A percentile compares a stretch with the other conserved stretches of the same genome.
These are phyloP conservation scores for Dioscorea alata DNA, from an alignment of 106 monocot genomes.

Conservation along the genomic window DNA sequence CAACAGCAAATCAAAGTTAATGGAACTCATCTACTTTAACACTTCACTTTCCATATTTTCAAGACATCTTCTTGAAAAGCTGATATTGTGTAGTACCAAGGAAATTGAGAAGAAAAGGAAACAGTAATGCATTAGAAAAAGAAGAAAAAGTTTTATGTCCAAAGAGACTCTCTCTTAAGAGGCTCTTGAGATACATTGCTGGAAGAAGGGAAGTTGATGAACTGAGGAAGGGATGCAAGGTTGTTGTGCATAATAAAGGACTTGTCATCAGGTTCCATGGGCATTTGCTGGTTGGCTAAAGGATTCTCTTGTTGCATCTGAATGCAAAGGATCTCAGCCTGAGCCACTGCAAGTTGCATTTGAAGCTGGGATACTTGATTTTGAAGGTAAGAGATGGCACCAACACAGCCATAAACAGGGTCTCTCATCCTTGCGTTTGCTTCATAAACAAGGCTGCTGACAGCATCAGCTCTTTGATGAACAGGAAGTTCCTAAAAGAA, in stretches of 20 bases:
- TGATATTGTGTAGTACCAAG: neutral
- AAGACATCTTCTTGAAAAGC: neutral
- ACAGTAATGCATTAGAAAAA: neutral
- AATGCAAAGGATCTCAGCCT: constrained; percentile 67
- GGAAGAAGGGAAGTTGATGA: constrained; percentile 36
- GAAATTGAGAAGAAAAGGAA: neutral
- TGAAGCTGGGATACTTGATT: constrained; percentile 81
- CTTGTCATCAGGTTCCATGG: constrained; percentile 17
- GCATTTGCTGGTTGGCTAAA: constrained; percentile 16
- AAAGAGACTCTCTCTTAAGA: constrained; percentile 77
- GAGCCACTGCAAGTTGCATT: constrained; percentile 83
- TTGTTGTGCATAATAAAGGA: constrained; percentile 31
- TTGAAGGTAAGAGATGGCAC: constrained; percentile 71
- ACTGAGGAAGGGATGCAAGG: constrained; percentile 29
- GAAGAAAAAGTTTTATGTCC: constrained; percentile 36
- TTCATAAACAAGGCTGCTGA: constrained; percentile 83
- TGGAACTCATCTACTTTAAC: neutral
- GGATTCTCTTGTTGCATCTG: constrained; percentile 66
- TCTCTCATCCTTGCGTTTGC: constrained; percentile 75
- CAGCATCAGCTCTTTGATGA: constrained; percentile 75
- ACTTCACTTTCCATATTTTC: neutral
- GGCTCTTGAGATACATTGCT: constrained; percentile 39
- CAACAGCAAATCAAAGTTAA: neutral
- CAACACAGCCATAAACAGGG: constrained; percentile 79
- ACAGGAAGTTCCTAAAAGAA: constrained; percentile 54